Percentiles rank a stretch among this genome's conserved stretches.
These are phyloP conservation scores for Rubia tinctorum DNA, from an alignment of 305 asterid species.

Conservation along the genomic window DNA sequence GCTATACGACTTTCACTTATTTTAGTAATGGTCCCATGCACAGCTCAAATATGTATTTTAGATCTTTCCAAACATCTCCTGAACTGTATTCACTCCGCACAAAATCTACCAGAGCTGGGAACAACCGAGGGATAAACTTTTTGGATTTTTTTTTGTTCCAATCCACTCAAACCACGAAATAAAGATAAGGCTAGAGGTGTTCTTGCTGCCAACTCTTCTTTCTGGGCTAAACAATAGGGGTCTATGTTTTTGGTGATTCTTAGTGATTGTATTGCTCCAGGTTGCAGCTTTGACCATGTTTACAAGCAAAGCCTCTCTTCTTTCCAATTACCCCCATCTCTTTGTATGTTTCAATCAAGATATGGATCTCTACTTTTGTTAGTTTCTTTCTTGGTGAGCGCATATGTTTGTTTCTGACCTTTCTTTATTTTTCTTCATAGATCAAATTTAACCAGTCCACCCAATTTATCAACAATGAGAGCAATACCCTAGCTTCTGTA, in stretches of 20 bases:
- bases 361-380: too few species aligned
- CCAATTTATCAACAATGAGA: too few species aligned
- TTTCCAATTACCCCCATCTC: too few species aligned
- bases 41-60: constrained; percentile 64
- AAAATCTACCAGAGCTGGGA: constrained; percentile 78
- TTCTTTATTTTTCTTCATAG: too few species aligned
- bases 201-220: constrained; percentile 91
- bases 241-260: constrained; percentile 3
- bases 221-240: constrained; percentile 67
- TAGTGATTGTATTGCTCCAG: constrained; percentile 26
- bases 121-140: constrained; percentile 54
- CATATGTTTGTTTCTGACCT: too few species aligned
- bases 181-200: constrained; percentile 64
- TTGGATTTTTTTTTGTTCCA: constrained; percentile 51
- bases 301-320: neutral
- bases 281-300: constrained; percentile 96
- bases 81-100: constrained; percentile 95
- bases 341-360: too few species aligned
- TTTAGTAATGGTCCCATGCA: constrained; percentile 70
- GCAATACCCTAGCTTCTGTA: constrained; percentile 11
- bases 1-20: constrained; percentile 22
- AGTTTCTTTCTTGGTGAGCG: too few species aligned
- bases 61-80: constrained; percentile 68
- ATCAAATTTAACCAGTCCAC: too few species aligned
- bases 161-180: constrained; percentile 55